Evolutionary conservation across 345 rosid genomes (phyloP).

Genomic region (Nasturtium officinale): DNA sequence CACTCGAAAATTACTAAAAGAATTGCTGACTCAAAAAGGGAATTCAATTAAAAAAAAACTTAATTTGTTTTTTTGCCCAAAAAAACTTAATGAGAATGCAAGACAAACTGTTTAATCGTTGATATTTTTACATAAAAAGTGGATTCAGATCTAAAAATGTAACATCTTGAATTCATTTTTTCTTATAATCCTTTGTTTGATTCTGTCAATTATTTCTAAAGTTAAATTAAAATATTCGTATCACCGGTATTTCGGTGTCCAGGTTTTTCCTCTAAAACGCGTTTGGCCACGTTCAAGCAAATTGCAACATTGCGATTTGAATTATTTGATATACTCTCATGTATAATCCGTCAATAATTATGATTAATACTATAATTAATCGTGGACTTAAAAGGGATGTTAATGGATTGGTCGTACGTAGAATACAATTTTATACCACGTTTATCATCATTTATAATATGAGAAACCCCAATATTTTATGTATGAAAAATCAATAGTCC

Average conservation of each 20-base stretch:
- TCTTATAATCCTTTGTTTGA: not conserved
- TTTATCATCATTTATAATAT: not conserved
- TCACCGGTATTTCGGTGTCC: constrained; percentile 10
- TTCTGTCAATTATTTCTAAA: not conserved
- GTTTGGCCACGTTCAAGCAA: constrained; percentile 35
- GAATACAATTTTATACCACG: not conserved
- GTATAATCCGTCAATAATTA: constrained; percentile 28
- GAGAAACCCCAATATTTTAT: not conserved
- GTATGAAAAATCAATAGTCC: not conserved
- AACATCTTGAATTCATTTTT: not conserved
- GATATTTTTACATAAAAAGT: not conserved
- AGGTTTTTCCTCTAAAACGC: constrained; percentile 23
- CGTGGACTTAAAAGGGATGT: constrained; percentile 5
- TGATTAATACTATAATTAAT: not conserved
- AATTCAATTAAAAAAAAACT: not conserved
- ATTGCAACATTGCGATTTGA: not conserved
- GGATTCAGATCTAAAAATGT: not conserved
- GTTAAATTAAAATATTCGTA: not conserved
- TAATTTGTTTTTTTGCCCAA: no score
- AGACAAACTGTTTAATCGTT: not conserved
- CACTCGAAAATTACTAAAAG: not conserved
- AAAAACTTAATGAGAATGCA: not conserved
- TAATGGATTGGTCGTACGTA: not conserved
- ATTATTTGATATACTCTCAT: not conserved
- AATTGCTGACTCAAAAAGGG: not conserved